phyloP scores from a whole-genome alignment of 2,329 filamentous ascomycete genomes.

The Lanzia echinophila region DNA sequence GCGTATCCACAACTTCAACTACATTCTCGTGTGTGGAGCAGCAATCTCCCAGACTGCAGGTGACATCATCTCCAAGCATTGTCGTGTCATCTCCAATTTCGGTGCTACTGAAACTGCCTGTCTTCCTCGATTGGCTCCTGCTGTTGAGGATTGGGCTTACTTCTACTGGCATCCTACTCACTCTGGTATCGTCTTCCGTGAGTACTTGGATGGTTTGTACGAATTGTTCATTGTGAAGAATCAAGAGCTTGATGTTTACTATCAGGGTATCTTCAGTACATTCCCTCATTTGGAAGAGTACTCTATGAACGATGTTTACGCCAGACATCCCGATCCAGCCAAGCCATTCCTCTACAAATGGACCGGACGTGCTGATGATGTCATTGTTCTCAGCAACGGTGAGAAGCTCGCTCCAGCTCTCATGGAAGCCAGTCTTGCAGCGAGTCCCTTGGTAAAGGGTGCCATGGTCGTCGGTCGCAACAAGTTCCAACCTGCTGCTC shows the following conservation, averaged over 20 bases:
- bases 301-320: conserved; percentile 16
- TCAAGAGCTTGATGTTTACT: conserved; percentile 13
- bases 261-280: conserved; percentile 14
- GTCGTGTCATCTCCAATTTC: conserved; percentile 15
- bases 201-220: conserved; percentile 13
- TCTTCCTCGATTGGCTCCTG: conserved; percentile 13
- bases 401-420: conserved; percentile 39
- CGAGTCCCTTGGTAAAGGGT: conserved; percentile 30
- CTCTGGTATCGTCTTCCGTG: conserved; percentile 12
- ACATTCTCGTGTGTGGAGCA: conserved; percentile 19
- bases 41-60: conserved; percentile 18
- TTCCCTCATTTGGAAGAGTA: conserved; percentile 16
- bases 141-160: conserved; percentile 21
- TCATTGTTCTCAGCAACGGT: conserved; percentile 30
- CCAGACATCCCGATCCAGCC: conserved; percentile 14
- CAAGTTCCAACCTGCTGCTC: conserved; percentile 12
- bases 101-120: conserved; percentile 21
- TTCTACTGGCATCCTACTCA: conserved; percentile 20
- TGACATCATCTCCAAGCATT: conserved; percentile 14
- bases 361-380: conserved; percentile 15
- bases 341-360: conserved; percentile 14
- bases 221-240: conserved; percentile 13
- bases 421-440: conserved; percentile 34
- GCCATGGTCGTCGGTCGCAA: conserved; percentile 33
- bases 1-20: conserved; percentile 17